Conservation (phyloP, 179 eudicot genomes). For the Beta macrorhiza region DNA sequence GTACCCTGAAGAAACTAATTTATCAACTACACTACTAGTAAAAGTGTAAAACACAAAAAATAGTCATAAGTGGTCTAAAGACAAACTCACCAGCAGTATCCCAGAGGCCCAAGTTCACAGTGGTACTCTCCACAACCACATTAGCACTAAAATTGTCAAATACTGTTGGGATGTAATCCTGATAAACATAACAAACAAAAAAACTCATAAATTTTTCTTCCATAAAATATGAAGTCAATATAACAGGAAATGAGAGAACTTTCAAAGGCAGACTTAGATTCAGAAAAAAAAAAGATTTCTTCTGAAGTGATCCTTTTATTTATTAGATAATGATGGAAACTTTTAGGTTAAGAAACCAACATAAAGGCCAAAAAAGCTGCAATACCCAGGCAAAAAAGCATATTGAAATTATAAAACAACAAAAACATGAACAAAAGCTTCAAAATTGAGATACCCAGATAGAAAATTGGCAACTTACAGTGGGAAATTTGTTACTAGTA, state of each 20-base stretch:
- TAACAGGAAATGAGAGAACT: background rate
- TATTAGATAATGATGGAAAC: constrained; percentile 18
- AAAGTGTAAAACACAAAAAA: background rate
- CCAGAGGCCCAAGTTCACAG: constrained; percentile 96
- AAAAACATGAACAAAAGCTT: background rate
- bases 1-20: background rate
- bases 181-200: constrained; percentile 20
- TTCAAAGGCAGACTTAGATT: background rate
- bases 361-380: constrained; percentile 40
- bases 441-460: constrained; percentile 25
- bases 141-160: constrained; percentile 99
- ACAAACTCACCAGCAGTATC: constrained; percentile 82
- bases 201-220: background rate
- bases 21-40: background rate
- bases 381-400: constrained; percentile 29
- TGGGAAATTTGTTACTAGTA: constrained; percentile 85
- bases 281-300: background rate
- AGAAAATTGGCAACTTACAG: constrained; percentile 46
- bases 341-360: constrained; percentile 32
- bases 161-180: constrained; percentile 95
- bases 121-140: constrained; percentile 86
- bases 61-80: background rate
- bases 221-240: background rate
- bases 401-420: background rate
- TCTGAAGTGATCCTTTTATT: background rate